Conservation (phyloP, 2,329 filamentous ascomycete genomes). For the Coniochaeta ligniaria region DNA sequence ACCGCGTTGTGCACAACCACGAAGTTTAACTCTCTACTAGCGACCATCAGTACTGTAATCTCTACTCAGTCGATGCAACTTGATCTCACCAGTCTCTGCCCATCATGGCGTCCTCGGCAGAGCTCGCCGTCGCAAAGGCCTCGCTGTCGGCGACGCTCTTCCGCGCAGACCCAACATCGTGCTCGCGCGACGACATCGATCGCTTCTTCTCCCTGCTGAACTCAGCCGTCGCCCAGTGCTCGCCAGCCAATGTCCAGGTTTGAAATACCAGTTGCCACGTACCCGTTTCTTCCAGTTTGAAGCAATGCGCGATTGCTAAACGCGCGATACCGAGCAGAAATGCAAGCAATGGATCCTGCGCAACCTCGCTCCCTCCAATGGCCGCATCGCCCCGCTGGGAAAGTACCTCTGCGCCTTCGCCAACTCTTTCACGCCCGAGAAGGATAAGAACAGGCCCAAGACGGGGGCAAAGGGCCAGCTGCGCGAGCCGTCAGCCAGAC, state of each 20-base stretch:
- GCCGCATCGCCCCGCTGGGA: conserved; percentile 59
- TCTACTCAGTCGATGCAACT: too few relatives aligned
- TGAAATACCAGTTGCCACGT: conserved; percentile 37
- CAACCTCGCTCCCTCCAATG: conserved; percentile 60
- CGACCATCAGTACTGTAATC: too few relatives aligned
- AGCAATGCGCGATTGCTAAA: conserved; percentile 25
- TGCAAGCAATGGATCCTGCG: conserved; percentile 81
- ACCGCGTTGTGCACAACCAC: too few relatives aligned
- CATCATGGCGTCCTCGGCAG: conserved; percentile 58
- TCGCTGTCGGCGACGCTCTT: conserved; percentile 69
- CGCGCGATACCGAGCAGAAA: conserved; percentile 50
- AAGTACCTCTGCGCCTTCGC: conserved; percentile 70
- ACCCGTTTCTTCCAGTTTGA: conserved; percentile 4
- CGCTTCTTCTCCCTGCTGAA: conserved; percentile 61
- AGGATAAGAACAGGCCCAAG: conserved; percentile 12
- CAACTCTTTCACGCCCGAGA: conserved; percentile 41
- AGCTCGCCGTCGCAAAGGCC: conserved; percentile 72
- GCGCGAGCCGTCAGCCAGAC: conserved; percentile 48
- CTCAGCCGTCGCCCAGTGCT: conserved; percentile 62
- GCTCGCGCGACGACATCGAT: conserved; percentile 62
- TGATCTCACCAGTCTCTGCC: background rate
- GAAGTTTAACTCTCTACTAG: too few relatives aligned
- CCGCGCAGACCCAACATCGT: conserved; percentile 63
- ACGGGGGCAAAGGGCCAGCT: background rate
- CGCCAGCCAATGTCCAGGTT: conserved; percentile 82